Conservation (phyloP, 2,329 filamentous ascomycete genomes). For the Colletotrichum gloeosporioides region DNA sequence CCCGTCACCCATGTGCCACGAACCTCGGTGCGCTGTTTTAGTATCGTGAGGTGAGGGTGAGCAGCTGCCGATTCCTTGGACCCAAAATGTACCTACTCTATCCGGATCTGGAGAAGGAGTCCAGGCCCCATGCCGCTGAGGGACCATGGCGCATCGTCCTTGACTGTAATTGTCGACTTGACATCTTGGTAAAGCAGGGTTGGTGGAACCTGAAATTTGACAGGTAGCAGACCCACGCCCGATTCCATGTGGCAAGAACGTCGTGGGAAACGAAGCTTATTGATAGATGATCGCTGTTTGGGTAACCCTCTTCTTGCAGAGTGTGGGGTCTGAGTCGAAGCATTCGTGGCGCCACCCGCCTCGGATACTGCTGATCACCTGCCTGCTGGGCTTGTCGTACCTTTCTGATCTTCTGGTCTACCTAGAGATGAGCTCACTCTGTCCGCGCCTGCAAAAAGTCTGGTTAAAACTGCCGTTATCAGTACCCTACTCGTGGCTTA, state of each 20-base stretch:
- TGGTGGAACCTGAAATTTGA: background rate
- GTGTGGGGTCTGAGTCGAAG: background rate
- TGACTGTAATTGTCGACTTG: background rate
- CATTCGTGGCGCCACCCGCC: background rate
- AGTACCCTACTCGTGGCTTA: background rate
- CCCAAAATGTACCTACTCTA: background rate
- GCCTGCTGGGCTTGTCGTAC: background rate
- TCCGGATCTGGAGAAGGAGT: background rate
- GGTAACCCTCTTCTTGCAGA: background rate
- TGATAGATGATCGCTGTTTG: background rate
- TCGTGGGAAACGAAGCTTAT: background rate
- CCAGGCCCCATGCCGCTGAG: background rate
- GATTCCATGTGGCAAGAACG: background rate
- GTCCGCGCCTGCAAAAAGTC: background rate
- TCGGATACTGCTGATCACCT: background rate
- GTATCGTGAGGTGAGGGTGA: background rate
- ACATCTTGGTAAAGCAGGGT: background rate
- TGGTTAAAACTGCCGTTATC: background rate
- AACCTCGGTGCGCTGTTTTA: background rate
- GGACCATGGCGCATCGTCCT: background rate
- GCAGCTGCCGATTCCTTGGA: background rate
- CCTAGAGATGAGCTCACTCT: background rate
- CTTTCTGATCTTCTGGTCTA: background rate
- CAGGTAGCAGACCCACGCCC: background rate
- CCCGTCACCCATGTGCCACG: constrained; percentile 4